These are phyloP conservation scores for Paramarasmius palmivorus DNA, from an alignment of 1,284 basidiomycete species.

Conservation along the genomic window DNA sequence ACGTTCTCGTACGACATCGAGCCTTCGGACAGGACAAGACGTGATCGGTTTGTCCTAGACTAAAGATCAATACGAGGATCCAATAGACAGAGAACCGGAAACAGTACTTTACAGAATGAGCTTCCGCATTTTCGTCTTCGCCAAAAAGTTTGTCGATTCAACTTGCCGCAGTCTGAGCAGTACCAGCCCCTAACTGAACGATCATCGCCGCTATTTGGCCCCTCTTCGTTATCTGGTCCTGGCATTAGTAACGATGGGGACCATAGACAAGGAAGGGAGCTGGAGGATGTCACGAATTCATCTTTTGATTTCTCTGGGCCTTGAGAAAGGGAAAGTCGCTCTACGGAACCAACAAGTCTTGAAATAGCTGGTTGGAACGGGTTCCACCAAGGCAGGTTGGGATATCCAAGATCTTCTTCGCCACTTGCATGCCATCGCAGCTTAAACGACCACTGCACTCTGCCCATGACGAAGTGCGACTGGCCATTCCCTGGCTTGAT, in stretches of 20 bases:
- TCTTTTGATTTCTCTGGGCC: too few species aligned
- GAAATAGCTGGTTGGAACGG: neutral
- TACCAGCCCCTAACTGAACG: constrained; percentile 37
- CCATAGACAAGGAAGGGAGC: constrained; percentile 15
- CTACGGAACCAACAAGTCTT: neutral
- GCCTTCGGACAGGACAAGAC: constrained; percentile 6
- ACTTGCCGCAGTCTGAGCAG: constrained; percentile 38
- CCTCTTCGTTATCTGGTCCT: constrained; percentile 25
- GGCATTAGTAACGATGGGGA: constrained; percentile 18
- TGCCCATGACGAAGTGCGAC: neutral
- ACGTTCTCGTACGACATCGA: constrained; percentile 33
- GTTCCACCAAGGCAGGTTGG: constrained; percentile 11
- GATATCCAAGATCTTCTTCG: constrained; percentile 3
- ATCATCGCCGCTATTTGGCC: constrained; percentile 2
- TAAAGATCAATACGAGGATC: neutral
- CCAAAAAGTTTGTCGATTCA: constrained; percentile 41
- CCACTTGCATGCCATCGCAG: constrained; percentile 10
- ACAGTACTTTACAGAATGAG: constrained; percentile 30
- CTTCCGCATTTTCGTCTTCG: constrained; percentile 38
- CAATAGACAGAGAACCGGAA: neutral
- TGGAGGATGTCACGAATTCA: too few species aligned
- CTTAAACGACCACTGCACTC: constrained; percentile 4
- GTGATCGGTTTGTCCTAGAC: constrained; percentile 22
- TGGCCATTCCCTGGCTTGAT: neutral
- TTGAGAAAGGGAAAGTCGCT: too few species aligned